A percentile compares a stretch with the other conserved stretches of the same genome.
phyloP scores from a whole-genome alignment of 805 yeast species.

The Kazachstania africana region DNA sequence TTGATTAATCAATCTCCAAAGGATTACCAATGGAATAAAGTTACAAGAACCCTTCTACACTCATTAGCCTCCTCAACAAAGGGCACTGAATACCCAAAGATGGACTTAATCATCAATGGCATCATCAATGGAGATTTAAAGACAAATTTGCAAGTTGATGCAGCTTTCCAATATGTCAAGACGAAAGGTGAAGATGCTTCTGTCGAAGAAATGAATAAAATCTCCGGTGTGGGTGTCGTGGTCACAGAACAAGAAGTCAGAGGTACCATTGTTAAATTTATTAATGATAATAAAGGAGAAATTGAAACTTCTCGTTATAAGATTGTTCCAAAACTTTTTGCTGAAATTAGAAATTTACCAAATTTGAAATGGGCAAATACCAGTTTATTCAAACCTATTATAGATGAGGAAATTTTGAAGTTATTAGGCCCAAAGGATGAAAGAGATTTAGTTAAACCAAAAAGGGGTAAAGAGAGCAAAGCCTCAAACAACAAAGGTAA shows the following conservation, averaged over 20 bases:
- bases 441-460: constrained; percentile 73
- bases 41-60: constrained; percentile 57
- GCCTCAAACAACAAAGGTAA: constrained; percentile 13
- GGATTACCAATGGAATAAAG: constrained; percentile 31
- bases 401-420: constrained; percentile 64
- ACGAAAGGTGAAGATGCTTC: constrained; percentile 34
- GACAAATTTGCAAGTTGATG: constrained; percentile 64
- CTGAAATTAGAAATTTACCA: constrained; percentile 61
- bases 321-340: constrained; percentile 63
- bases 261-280: constrained; percentile 43
- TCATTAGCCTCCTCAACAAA: constrained; percentile 65
- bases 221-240: constrained; percentile 73
- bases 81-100: constrained; percentile 35
- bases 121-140: constrained; percentile 54
- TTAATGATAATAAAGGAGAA: constrained; percentile 45
- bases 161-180: constrained; percentile 67
- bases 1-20: constrained; percentile 36
- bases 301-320: constrained; percentile 69
- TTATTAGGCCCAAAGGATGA: constrained; percentile 92
- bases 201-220: constrained; percentile 41
- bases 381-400: constrained; percentile 69
- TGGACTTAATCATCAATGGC: constrained; percentile 44
- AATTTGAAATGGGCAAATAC: constrained; percentile 90
- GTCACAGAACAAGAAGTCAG: constrained; percentile 57
- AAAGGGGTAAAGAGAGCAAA: constrained; percentile 35